A percentile compares a stretch with the other conserved stretches of the same genome.
These are phyloP conservation scores for Penstemon eatonii DNA, from an alignment of 257 asterid genomes.

Conservation along the genomic window DNA sequence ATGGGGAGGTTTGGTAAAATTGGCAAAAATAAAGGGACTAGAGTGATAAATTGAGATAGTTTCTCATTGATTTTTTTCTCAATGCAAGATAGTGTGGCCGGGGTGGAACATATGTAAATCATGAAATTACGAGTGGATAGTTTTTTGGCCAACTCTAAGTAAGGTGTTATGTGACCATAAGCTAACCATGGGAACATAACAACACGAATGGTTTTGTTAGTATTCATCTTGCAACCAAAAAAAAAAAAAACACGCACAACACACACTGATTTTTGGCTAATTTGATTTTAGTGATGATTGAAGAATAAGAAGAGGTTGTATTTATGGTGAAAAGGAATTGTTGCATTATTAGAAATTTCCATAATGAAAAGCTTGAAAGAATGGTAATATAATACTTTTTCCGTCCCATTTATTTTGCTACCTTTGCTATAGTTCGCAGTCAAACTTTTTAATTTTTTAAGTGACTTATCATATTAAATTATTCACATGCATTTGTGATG, in stretches of 20 bases:
- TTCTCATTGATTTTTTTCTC: conserved; percentile 25
- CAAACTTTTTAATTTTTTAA: too few relatives aligned
- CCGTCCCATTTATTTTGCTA: too few relatives aligned
- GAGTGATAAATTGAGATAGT: conserved; percentile 13
- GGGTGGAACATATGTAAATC: conserved; percentile 44
- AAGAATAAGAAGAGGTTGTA: background rate
- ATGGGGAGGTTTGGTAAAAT: conserved; percentile 30
- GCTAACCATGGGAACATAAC: conserved; percentile 56
- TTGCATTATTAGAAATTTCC: conserved; percentile 20
- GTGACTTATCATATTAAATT: too few relatives aligned
- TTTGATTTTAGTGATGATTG: too few relatives aligned
- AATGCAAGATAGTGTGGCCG: conserved; percentile 37
- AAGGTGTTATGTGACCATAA: conserved; percentile 54
- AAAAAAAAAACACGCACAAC: too few relatives aligned
- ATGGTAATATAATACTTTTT: conserved; percentile 3
- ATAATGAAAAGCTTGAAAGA: background rate
- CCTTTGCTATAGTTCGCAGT: too few relatives aligned
- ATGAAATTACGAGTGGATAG: conserved; percentile 37
- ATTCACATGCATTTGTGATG: too few relatives aligned
- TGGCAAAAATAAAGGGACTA: conserved; percentile 35
- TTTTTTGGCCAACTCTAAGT: conserved; percentile 47
- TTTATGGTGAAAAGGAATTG: conserved; percentile 10
- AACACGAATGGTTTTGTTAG: conserved; percentile 8
- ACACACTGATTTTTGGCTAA: too few relatives aligned
- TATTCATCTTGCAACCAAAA: too few relatives aligned